Base-by-base conservation (phyloP, 2,329 filamentous ascomycete genomes). In the Alternaria triticina region DNA sequence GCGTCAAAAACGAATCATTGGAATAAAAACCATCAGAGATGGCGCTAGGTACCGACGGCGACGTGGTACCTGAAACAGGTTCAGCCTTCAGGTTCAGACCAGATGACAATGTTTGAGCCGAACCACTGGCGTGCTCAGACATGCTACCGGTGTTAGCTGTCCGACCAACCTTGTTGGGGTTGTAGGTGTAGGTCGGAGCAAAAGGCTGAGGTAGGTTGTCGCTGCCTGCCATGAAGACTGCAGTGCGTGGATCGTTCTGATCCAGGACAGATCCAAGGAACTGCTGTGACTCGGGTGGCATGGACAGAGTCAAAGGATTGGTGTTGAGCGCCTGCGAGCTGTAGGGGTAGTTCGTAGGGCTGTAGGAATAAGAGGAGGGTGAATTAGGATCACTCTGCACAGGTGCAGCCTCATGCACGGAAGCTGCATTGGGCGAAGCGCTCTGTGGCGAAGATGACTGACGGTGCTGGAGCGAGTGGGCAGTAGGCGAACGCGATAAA, bases 211-310 rank as follows among this genome's bases (percentile, higher is more conserved):
- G 74, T 15, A 82, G 64, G 45, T 76, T 75, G 17, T 82, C 80
- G 52, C 79, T 82, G 11, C 82, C 82, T 25, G 76, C 76, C 82
- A 85, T 86, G 61, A 86, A 78, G 65, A 82, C 77, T 43, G 81
- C 71, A 20, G 81, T 82, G 58, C 80, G 75, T 4, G 82, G 80
- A 63, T 86, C 82, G 28, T 79, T 81, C 3, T 78, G 76, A 62
- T 85, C 82, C 6, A 86, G 75, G 0, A 77, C 75, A 3, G 80
- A 77, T 15, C 83, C 85, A 6, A 88, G 77, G 17, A 88, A 77
- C 70, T 86, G 84, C 72, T 87, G 86, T 2, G 85, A 81, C 67
- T 88, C 84, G 5, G 82, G 74, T 22, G 86, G 85, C 22, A 88
- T 75, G 4, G 82, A 79, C 44, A 83, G 82, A 3, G 83, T 84